Evolutionary conservation across 148 eudicot genomes (phyloP).

Genomic region (Diospyros kaki): DNA sequence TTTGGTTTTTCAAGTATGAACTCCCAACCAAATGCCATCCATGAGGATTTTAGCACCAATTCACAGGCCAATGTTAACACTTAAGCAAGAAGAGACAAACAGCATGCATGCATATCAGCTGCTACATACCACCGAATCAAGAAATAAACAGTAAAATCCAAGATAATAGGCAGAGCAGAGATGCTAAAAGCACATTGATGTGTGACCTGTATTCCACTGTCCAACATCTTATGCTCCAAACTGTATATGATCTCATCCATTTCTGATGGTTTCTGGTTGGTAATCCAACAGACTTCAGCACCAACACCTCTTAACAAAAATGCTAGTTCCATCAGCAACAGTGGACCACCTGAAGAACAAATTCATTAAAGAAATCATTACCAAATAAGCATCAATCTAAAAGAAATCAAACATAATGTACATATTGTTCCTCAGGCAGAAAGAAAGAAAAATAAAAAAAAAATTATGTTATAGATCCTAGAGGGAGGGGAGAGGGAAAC

Average conservation of each 20-base stretch:
- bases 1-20: not conserved
- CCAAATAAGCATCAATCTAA: not conserved
- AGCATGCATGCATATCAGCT: not conserved
- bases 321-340: slow-evolving; percentile 43
- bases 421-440: not conserved
- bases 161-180: not conserved
- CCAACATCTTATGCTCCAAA: slow-evolving; percentile 46
- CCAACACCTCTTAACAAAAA: slow-evolving; percentile 42
- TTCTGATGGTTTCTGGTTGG: slow-evolving; percentile 31
- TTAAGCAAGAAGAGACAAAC: not conserved
- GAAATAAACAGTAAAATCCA: not conserved
- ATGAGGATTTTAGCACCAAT: not conserved
- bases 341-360: slow-evolving; percentile 30
- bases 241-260: slow-evolving; percentile 31
- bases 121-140: not conserved
- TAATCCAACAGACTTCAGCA: slow-evolving; percentile 37
- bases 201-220: slow-evolving; percentile 41
- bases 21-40: not conserved
- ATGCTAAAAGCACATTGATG: not conserved
- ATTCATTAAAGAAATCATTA: not conserved
- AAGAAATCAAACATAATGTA: not conserved
- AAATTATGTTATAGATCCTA: too few species aligned
- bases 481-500: not conserved
- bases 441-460: not conserved
- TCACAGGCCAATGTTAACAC: not conserved